phyloP scores from a whole-genome alignment of 495 filamentous ascomycete species.

The Elasticomyces elasticus region DNA sequence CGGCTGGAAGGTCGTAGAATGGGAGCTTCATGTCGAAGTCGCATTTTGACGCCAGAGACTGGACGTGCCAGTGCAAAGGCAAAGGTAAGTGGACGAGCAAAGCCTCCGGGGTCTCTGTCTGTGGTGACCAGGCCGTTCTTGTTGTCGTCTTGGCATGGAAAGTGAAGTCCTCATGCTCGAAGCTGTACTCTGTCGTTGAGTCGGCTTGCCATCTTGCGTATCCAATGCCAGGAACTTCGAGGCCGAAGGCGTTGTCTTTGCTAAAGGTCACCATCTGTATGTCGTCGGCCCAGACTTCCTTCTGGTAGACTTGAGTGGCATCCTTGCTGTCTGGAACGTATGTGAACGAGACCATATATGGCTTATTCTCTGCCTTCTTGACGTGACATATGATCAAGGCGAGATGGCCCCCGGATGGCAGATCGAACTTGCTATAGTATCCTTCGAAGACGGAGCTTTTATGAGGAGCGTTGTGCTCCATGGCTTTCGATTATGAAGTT shows the following conservation, averaged over 20 bases:
- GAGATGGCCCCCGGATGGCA: slow-evolving; percentile 32
- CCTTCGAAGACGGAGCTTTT: slow-evolving; percentile 35
- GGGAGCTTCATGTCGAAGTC: slow-evolving; percentile 28
- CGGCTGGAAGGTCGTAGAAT: slow-evolving; percentile 11
- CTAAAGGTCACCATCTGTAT: slow-evolving; percentile 22
- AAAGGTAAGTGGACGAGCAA: slow-evolving; percentile 33
- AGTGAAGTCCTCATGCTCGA: slow-evolving; percentile 24
- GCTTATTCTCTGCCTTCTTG: slow-evolving; percentile 25
- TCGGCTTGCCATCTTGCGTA: slow-evolving; percentile 20
- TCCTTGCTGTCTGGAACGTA: slow-evolving; percentile 30
- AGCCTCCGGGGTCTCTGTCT: slow-evolving; percentile 23
- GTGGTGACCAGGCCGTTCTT: slow-evolving; percentile 29
- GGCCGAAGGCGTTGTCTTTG: slow-evolving; percentile 25
- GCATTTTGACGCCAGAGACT: slow-evolving; percentile 32
- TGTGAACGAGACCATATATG: slow-evolving; percentile 38
- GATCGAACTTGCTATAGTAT: slow-evolving; percentile 38
- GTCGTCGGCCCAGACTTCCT: slow-evolving; percentile 26
- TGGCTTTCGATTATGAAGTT: background rate
- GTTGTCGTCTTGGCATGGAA: slow-evolving; percentile 28
- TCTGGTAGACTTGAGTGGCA: slow-evolving; percentile 25
- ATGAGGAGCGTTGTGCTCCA: slow-evolving; percentile 30
- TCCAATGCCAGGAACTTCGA: slow-evolving; percentile 27
- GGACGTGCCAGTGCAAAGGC: slow-evolving; percentile 42
- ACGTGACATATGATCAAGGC: slow-evolving; percentile 32
- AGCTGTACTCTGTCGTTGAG: slow-evolving; percentile 24